Percentiles rank a stretch among this genome's conserved stretches.
Evolutionary conservation across 2,329 filamentous ascomycete species (phyloP).

Genomic region (Fusarium chuoi): DNA sequence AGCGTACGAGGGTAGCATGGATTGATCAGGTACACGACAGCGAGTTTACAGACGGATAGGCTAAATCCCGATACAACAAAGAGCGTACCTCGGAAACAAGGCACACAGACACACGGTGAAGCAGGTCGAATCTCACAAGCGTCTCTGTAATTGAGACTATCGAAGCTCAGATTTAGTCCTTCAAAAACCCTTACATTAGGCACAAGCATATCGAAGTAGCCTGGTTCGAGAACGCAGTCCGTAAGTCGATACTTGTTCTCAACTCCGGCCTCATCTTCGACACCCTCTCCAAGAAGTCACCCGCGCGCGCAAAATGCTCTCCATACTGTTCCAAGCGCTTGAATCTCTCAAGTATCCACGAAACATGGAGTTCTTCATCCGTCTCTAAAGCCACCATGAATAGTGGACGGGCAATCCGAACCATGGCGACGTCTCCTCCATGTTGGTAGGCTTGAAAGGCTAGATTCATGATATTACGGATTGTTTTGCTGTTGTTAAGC

Average conservation of each 20-base stretch:
- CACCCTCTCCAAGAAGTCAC: neutral
- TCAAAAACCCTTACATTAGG: neutral
- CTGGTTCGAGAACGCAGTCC: neutral
- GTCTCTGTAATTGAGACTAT: too few species aligned
- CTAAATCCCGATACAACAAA: rapidly evolving
- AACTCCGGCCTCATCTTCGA: neutral
- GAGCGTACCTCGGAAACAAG: neutral
- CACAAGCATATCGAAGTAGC: neutral
- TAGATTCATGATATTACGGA: neutral
- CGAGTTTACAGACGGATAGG: neutral
- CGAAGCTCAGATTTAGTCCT: neutral
- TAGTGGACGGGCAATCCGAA: neutral
- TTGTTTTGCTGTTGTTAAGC: neutral
- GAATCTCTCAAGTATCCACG: neutral
- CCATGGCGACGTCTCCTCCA: neutral
- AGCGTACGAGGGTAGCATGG: neutral
- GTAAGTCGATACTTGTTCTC: neutral
- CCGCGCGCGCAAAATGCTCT: neutral
- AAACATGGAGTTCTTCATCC: neutral
- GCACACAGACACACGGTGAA: rapidly evolving
- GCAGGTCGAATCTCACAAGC: too few species aligned
- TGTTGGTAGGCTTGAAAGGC: neutral
- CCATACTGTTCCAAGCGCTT: neutral
- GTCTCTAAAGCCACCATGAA: neutral
- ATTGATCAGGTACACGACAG: neutral